These are phyloP conservation scores for Phaeophleospora eucalypticola DNA, from an alignment of 2,329 filamentous ascomycete species.

Conservation along the genomic window DNA sequence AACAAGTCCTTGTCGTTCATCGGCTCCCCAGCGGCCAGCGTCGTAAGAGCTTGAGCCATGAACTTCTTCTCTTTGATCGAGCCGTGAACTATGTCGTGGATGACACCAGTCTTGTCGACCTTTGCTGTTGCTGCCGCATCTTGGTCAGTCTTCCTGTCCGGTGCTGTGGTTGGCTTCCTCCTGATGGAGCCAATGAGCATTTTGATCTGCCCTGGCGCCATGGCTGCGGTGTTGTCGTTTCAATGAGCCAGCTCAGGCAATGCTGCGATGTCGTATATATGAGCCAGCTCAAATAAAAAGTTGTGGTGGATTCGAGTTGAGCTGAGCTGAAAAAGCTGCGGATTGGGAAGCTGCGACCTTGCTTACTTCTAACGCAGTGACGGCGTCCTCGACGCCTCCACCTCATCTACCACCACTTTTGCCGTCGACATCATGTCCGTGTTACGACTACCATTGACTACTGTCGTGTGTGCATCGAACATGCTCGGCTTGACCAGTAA, in stretches of 20 bases:
- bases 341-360: neutral
- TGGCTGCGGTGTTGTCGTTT: conserved; percentile 5
- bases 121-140: conserved; percentile 27
- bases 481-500: neutral
- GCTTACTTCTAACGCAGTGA: neutral
- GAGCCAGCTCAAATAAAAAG: too few relatives aligned
- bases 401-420: neutral
- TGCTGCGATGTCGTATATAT: too few relatives aligned
- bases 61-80: conserved; percentile 39
- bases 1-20: conserved; percentile 46
- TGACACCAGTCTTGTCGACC: conserved; percentile 38
- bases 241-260: neutral
- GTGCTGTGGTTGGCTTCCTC: conserved; percentile 44
- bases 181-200: conserved; percentile 44
- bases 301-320: too few relatives aligned
- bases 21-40: conserved; percentile 44
- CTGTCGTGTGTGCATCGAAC: neutral
- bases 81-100: conserved; percentile 40
- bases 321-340: too few relatives aligned
- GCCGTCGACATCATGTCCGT: neutral
- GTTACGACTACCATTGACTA: neutral
- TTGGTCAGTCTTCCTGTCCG: conserved; percentile 45
- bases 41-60: conserved; percentile 39
- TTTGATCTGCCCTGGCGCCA: conserved; percentile 36
- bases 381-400: neutral